A percentile compares a stretch with the other conserved stretches of the same genome.
Conservation (phyloP, 2,329 filamentous ascomycete genomes). For the Basipetospora chlamydospora region DNA sequence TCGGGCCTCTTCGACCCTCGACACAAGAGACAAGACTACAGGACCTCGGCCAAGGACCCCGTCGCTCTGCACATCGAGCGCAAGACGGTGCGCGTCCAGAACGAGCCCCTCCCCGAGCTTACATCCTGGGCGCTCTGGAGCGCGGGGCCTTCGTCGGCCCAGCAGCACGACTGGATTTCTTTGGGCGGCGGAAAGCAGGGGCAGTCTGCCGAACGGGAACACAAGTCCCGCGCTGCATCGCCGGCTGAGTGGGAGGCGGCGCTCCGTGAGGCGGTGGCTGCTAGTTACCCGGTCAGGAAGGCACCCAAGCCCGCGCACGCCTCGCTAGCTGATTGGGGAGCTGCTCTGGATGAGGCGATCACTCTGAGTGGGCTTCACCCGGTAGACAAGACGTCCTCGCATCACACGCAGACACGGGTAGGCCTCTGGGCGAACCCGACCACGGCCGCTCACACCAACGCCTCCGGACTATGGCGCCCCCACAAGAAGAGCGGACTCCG, state of each 20-base stretch:
- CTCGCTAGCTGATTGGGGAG: neutral
- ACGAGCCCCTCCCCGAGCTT: slow-evolving; percentile 16
- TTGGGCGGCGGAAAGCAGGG: too few species aligned
- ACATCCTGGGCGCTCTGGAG: slow-evolving; percentile 21
- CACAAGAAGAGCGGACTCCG: too few species aligned
- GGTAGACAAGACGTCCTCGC: too few species aligned
- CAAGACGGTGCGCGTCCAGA: slow-evolving; percentile 16
- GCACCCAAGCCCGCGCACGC: neutral
- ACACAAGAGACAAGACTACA: slow-evolving; percentile 13
- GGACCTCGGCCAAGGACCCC: slow-evolving; percentile 17
- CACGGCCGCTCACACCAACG: too few species aligned
- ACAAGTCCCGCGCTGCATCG: slow-evolving; percentile 10
- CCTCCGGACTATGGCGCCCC: too few species aligned
- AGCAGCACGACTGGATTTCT: slow-evolving; percentile 13
- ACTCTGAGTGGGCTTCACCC: neutral
- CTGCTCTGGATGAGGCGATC: slow-evolving; percentile 2
- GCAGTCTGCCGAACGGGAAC: neutral
- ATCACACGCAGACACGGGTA: too few species aligned
- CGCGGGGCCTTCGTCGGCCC: slow-evolving; percentile 1
- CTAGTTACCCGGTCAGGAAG: slow-evolving; percentile 5
- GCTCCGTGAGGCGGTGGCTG: slow-evolving; percentile 19
- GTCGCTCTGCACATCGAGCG: slow-evolving; percentile 19
- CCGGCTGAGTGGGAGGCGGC: slow-evolving; percentile 23
- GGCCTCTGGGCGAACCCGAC: neutral
- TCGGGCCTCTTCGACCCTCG: slow-evolving; percentile 11